These are phyloP conservation scores for Talaromyces piceae DNA, from an alignment of 2,329 filamentous ascomycete genomes.

Conservation along the genomic window DNA sequence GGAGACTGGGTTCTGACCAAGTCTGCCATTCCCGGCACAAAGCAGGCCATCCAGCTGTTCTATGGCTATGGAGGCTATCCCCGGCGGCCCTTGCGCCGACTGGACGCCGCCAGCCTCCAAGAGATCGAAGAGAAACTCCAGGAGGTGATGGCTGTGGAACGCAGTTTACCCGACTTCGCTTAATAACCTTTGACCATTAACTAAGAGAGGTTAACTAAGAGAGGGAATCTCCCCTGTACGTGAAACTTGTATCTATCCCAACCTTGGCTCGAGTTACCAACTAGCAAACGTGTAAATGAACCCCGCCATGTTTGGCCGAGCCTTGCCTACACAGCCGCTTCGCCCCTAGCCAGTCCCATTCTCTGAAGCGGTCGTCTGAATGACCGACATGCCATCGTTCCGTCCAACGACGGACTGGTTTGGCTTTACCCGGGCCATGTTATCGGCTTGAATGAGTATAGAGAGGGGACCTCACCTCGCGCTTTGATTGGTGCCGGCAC, in stretches of 20 bases:
- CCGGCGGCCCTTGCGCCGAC: slow-evolving; percentile 49
- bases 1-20: slow-evolving; percentile 83
- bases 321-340: too few relatives aligned
- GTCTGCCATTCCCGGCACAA: slow-evolving; percentile 75
- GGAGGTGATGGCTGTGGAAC: slow-evolving; percentile 29
- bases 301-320: too few relatives aligned
- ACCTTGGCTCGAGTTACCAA: not conserved
- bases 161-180: slow-evolving; percentile 28
- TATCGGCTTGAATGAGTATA: not conserved
- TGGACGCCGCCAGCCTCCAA: slow-evolving; percentile 24
- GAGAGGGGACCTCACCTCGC: not conserved
- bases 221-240: not conserved
- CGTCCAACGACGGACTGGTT: too few relatives aligned
- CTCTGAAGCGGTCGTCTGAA: too few relatives aligned
- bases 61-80: slow-evolving; percentile 78
- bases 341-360: too few relatives aligned
- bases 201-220: not conserved
- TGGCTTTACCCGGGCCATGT: not conserved
- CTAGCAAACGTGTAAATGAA: not conserved
- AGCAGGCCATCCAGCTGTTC: slow-evolving; percentile 73
- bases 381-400: too few relatives aligned
- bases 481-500: not conserved
- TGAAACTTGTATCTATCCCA: not conserved
- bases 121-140: slow-evolving; percentile 28
- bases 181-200: slow-evolving; percentile 13